These are phyloP conservation scores for Tricharina praecox DNA, from an alignment of 495 filamentous ascomycete species.

Conservation along the genomic window DNA sequence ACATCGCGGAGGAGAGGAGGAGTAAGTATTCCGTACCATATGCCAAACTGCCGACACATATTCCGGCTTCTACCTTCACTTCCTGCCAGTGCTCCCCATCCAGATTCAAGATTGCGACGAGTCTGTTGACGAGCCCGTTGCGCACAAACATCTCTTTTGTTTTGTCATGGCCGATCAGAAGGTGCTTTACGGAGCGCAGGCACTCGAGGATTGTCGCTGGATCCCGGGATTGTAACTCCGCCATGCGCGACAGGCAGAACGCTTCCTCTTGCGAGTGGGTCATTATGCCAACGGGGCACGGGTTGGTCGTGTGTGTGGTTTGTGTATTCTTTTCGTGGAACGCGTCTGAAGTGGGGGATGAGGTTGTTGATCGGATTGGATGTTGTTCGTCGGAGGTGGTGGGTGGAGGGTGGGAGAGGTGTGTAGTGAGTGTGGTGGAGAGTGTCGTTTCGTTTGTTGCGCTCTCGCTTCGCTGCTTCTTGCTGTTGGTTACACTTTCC, in stretches of 20 bases:
- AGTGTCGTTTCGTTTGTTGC: too few relatives aligned
- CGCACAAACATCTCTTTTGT: constrained; percentile 62
- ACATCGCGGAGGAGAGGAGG: constrained; percentile 3
- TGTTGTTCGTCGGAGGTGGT: too few relatives aligned
- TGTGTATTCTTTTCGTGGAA: too few relatives aligned
- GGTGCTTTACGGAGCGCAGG: constrained; percentile 66
- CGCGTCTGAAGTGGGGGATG: too few relatives aligned
- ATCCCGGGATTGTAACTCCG: constrained; percentile 39
- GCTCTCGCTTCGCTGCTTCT: too few relatives aligned
- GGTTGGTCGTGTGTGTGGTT: too few relatives aligned
- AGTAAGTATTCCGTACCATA: constrained; percentile 43
- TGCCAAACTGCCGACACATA: constrained; percentile 67
- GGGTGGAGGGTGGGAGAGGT: too few relatives aligned
- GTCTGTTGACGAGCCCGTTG: constrained; percentile 47
- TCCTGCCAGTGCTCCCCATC: constrained; percentile 38
- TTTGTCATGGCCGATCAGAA: constrained; percentile 73
- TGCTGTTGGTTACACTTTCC: too few relatives aligned
- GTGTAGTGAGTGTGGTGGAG: too few relatives aligned
- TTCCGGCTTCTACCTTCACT: constrained; percentile 57
- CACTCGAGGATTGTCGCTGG: constrained; percentile 43
- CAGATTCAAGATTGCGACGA: constrained; percentile 43
- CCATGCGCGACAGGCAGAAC: constrained; percentile 35
- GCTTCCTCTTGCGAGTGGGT: constrained; percentile 26
- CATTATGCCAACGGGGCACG: too few relatives aligned
- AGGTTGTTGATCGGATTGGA: too few relatives aligned